Conservation (phyloP, 1,284 basidiomycete species). For the Boletus calvinii region DNA sequence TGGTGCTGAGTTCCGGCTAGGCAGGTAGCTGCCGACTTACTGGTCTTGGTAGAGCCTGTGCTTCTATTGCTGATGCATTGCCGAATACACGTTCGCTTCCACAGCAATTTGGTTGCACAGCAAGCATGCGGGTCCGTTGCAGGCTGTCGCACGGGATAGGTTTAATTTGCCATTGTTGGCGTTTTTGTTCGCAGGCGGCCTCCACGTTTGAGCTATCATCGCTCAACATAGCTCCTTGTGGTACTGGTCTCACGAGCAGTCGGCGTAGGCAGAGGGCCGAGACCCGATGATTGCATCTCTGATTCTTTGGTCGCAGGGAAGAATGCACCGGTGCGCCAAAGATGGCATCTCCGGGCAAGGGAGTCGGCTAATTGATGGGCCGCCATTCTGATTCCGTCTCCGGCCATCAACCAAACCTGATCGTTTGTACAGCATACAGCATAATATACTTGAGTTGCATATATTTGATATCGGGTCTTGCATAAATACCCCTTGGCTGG, state of each 20-base stretch:
- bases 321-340: background rate
- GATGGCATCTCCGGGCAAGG: too few relatives aligned
- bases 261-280: background rate
- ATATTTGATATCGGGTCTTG: slow-evolving; percentile 5
- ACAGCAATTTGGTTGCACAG: background rate
- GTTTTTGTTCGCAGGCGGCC: background rate
- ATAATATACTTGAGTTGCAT: background rate
- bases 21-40: slow-evolving; percentile 46
- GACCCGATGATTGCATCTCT: background rate
- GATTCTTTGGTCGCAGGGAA: background rate
- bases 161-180: background rate
- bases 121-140: background rate
- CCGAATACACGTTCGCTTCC: background rate
- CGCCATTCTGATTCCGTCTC: slow-evolving; percentile 1
- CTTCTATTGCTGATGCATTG: background rate
- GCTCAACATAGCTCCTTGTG: background rate
- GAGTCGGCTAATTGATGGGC: background rate
- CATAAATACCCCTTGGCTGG: slow-evolving; percentile 23
- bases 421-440: too few relatives aligned
- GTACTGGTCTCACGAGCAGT: background rate
- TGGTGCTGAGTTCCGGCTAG: slow-evolving; percentile 69
- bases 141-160: background rate
- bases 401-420: too few relatives aligned
- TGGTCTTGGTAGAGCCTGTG: slow-evolving; percentile 7
- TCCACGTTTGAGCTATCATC: background rate